Conservation (phyloP, 139 green algal genomes). For the Coelastrella sp. region DNA sequence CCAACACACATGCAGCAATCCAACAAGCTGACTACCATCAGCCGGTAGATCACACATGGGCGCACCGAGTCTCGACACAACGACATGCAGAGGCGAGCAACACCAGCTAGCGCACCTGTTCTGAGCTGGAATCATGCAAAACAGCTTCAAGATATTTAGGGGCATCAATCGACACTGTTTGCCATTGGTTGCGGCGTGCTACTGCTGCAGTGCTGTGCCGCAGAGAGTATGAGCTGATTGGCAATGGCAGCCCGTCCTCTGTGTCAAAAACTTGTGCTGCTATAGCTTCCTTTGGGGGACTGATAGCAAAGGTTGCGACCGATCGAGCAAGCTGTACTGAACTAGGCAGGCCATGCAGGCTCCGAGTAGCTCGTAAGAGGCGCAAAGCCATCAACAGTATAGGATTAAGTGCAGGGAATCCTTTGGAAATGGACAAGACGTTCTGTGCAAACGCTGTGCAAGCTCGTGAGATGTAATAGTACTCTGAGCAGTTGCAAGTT, state of each 20-base stretch:
- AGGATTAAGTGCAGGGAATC: background rate
- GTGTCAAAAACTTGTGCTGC: background rate
- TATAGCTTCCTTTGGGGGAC: background rate
- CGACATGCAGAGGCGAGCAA: background rate
- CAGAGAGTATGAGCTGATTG: background rate
- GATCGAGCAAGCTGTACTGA: background rate
- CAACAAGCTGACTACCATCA: background rate
- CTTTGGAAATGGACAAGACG: background rate
- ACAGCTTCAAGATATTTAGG: constrained; percentile 21
- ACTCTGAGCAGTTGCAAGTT: no score
- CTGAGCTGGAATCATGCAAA: background rate
- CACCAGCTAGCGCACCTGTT: background rate
- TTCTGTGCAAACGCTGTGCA: background rate
- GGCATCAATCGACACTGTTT: constrained; percentile 18
- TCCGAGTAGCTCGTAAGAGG: background rate
- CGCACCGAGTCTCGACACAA: background rate
- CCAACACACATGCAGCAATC: background rate
- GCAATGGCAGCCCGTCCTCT: background rate
- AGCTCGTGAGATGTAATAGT: background rate
- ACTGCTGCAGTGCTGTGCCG: background rate
- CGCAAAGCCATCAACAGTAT: background rate
- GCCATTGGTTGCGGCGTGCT: constrained; percentile 29
- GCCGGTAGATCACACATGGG: background rate
- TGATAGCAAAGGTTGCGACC: background rate
- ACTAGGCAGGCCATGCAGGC: background rate